These are phyloP conservation scores for Thalassiosira profunda DNA, from an alignment of 108 stramenopile genomes.

Conservation along the genomic window DNA sequence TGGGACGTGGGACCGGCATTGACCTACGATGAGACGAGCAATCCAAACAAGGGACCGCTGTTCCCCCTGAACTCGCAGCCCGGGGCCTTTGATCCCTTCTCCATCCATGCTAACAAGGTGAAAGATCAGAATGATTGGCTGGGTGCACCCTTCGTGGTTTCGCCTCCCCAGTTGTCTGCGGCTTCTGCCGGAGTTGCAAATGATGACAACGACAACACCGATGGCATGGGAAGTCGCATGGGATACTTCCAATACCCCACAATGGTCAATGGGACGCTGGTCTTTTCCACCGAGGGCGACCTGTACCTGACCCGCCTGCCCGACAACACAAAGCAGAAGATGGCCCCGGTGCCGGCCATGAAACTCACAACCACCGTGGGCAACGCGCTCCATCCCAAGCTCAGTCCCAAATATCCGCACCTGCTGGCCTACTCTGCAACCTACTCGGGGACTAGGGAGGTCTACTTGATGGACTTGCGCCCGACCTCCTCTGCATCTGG, in stretches of 20 bases:
- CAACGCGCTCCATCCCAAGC: constrained; percentile 62
- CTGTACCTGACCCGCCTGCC: constrained; percentile 53
- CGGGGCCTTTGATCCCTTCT: constrained; percentile 13
- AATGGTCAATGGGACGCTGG: constrained; percentile 56
- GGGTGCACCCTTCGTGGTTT: constrained; percentile 20
- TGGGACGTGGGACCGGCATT: too few relatives aligned
- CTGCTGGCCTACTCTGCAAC: constrained; percentile 73
- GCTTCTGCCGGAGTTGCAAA: background rate
- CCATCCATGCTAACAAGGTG: constrained; percentile 1
- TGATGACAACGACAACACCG: constrained; percentile 3
- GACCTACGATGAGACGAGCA: too few relatives aligned
- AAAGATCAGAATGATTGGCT: constrained; percentile 18
- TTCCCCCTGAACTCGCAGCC: background rate
- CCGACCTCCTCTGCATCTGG: background rate
- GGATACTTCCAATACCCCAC: constrained; percentile 65
- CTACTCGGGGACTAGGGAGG: constrained; percentile 62
- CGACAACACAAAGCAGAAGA: background rate
- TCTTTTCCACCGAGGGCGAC: constrained; percentile 75
- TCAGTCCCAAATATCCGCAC: constrained; percentile 53
- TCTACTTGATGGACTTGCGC: constrained; percentile 67
- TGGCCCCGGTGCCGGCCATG: constrained; percentile 39
- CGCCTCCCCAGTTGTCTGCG: constrained; percentile 2
- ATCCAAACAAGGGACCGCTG: background rate
- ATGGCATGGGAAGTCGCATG: background rate
- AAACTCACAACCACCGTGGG: constrained; percentile 73